Conservation (phyloP, 2,329 filamentous ascomycete genomes). For the Fusarium sp. region DNA sequence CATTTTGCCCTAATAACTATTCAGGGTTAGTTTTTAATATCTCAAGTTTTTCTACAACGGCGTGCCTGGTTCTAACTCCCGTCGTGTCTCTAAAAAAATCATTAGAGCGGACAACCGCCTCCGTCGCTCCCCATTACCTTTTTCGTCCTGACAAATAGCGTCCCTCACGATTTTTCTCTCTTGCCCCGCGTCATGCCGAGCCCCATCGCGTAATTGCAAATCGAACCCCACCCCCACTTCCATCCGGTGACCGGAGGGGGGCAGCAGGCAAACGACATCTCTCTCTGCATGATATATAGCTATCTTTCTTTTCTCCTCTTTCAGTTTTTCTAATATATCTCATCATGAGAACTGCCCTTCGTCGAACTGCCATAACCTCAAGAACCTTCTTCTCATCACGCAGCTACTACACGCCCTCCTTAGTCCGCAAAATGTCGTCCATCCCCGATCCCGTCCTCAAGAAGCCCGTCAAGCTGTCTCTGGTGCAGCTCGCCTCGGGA, state of each 20-base stretch:
- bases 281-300: slow-evolving; percentile 5
- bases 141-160: slow-evolving; percentile 17
- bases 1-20: too few relatives aligned
- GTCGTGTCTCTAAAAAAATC: neutral
- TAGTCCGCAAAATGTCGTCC: slow-evolving; percentile 53
- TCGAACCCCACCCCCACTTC: slow-evolving; percentile 32
- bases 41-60: too few relatives aligned
- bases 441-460: slow-evolving; percentile 67
- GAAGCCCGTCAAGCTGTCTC: slow-evolving; percentile 81
- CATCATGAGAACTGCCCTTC: slow-evolving; percentile 38
- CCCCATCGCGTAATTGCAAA: slow-evolving; percentile 24
- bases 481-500: slow-evolving; percentile 84
- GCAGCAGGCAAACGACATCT: slow-evolving; percentile 16
- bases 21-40: too few relatives aligned
- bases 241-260: slow-evolving; percentile 15
- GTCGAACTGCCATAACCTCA: slow-evolving; percentile 23
- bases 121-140: neutral
- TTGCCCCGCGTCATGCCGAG: slow-evolving; percentile 26
- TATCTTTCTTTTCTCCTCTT: neutral
- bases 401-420: slow-evolving; percentile 13
- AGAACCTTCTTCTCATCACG: slow-evolving; percentile 15
- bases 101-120: neutral
- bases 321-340: neutral
- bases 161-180: neutral
- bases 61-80: too few relatives aligned